A percentile compares a stretch with the other conserved stretches of the same genome.
These are phyloP conservation scores for Aspergillus saccharolyticus DNA, from an alignment of 495 filamentous ascomycete genomes.

Conservation along the genomic window DNA sequence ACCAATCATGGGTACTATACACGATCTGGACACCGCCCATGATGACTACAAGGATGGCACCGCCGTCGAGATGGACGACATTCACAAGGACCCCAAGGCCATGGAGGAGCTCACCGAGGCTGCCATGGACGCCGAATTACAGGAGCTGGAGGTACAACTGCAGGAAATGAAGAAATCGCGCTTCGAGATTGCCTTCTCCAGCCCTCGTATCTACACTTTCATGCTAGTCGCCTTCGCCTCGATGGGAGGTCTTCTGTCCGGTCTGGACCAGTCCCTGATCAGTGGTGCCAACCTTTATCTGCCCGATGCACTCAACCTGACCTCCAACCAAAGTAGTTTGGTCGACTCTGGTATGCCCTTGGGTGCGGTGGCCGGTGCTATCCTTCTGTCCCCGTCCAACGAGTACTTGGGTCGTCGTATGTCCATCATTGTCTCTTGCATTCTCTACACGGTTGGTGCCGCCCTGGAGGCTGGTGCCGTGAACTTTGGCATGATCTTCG, in stretches of 20 bases:
- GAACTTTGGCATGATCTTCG: slow-evolving; percentile 56
- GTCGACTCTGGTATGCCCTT: slow-evolving; percentile 57
- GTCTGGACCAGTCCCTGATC: slow-evolving; percentile 58
- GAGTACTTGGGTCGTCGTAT: slow-evolving; percentile 53
- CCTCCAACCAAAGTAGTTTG: slow-evolving; percentile 43
- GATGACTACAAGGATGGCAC: slow-evolving; percentile 26
- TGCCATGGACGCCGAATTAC: slow-evolving; percentile 35
- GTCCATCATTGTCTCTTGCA: slow-evolving; percentile 54
- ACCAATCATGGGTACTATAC: slow-evolving; percentile 26
- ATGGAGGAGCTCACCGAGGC: slow-evolving; percentile 25
- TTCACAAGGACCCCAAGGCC: slow-evolving; percentile 23
- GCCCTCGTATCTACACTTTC: slow-evolving; percentile 49
- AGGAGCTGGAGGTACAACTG: slow-evolving; percentile 30
- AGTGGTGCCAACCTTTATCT: slow-evolving; percentile 56
- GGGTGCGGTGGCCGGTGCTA: slow-evolving; percentile 55
- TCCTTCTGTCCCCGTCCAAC: slow-evolving; percentile 53
- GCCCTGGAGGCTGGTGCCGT: slow-evolving; percentile 55
- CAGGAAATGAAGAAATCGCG: slow-evolving; percentile 24
- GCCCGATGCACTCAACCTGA: slow-evolving; percentile 42
- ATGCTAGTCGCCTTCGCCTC: slow-evolving; percentile 59
- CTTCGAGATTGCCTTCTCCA: slow-evolving; percentile 18
- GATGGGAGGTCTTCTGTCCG: slow-evolving; percentile 57
- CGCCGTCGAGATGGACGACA: slow-evolving; percentile 26
- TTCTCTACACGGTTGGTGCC: slow-evolving; percentile 56
- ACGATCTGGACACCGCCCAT: slow-evolving; percentile 28